Base-by-base conservation (phyloP, 2,329 filamentous ascomycete species). In the Rhinocladiella mackenziei region DNA sequence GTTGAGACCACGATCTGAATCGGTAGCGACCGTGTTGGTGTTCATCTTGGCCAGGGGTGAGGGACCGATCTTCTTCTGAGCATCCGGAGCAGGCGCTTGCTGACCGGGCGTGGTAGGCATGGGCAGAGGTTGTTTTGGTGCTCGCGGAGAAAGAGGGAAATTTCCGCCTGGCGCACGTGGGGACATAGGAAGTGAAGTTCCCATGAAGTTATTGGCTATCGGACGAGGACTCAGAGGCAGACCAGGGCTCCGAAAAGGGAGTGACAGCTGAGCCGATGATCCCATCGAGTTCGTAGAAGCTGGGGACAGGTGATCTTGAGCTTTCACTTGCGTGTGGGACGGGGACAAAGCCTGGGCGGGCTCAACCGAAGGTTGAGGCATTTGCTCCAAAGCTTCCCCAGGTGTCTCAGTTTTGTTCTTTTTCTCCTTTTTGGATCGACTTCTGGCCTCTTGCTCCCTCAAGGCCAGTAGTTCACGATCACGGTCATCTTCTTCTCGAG, bases 401-500 rank as follows among this genome's bases (percentile, higher is more conserved):
- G 28, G 22, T 75, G 73, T 55, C 71, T 74, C 56, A 72, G 72
- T 48, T 69, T 70, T 53, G 73, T 37, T 17, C n/a, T 28, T 45
- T 45, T n/a, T 73, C 57, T 81, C 62, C 75, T 85, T 87, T 62
- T 85, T 86, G 0, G 86, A 89, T 20, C 78, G 68, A 63, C 84
- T 89, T 46, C 83, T 76, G 19, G 76, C 73, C 58, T 87, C 83
- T 57, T 89, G 81, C 58, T 80, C 78, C 37, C 76, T 75, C 34
- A 77, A 62, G 1, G 77, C 79, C n/a, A 81, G 64, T 10, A 80
- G 72, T 60, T 91, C 86, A 35, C 89, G 80, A 42, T 87, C 78
- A 42, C 76, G 75, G 55, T 96, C 88, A 58, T 96, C 89, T 50
- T 95, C 87, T 62, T 91, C 88, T 39, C 89, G 78, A 2, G 89